Evolutionary conservation across 106 monocot genomes (phyloP), one percentile per base, ranked within the genome.

Genomic region (Amphibolis antarctica): DNA sequence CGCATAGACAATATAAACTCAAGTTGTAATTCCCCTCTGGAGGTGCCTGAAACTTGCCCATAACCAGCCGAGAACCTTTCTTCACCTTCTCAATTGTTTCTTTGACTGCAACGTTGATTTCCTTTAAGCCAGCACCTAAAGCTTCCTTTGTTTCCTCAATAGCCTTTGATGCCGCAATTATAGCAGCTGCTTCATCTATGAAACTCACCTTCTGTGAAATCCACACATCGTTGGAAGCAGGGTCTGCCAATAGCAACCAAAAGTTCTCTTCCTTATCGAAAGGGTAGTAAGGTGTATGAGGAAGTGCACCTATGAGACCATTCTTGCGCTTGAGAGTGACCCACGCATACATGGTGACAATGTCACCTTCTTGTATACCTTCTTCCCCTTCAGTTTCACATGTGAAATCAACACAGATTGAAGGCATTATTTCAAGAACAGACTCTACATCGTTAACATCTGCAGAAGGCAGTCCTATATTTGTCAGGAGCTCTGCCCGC

Each of bases 371-470:
- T 76, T 96, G 94, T n/a, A 96, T 82, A 17, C 86, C 86, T 63
- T 96, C 83, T 76, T 94, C 94, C 14, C 94, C 94, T 77, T 94
- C 94, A 0, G 94, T 96, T 63, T 89, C 89, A 54, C 83, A 84
- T 14, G 83, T 80, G 31, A 96, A 76, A 10, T 96, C 94, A 0
- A 89, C 60, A 7, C 79, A 67, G 21, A 96, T 63, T 21, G 83
- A 78, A 24, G 94, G 94, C 65, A 96, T 80, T 83, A 83, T 89
- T 43, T 84, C 84, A 9, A 96, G 78, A 24, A 96, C 89, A 2
- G 54, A 26, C 63, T 84, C 86, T 0, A 84, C 75, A 50, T 96
- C 80, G 10, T 72, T 75, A 28, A 65, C 83, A 71, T 83, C 71
- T 5, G 68, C 44, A 64, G 66, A 50, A 53, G 94, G 78, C 51